phyloP scores from a whole-genome alignment of 1,139 yeast species.

The Eremothecium gossypii region DNA sequence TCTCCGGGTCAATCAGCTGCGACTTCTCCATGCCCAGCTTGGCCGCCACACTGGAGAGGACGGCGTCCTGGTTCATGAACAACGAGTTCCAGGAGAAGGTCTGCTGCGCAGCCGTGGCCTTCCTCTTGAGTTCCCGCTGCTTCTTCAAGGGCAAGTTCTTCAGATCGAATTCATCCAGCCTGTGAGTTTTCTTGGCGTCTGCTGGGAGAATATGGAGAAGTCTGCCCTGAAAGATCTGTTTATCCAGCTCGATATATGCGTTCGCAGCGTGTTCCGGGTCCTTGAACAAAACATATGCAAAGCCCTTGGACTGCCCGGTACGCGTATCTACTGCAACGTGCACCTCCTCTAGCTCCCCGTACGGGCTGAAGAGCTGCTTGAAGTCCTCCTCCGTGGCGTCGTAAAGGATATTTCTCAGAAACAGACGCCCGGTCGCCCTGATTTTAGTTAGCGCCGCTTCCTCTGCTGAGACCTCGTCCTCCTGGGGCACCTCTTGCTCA shows the following conservation, averaged over 20 bases:
- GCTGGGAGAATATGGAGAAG: slow-evolving; percentile 84
- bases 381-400: slow-evolving; percentile 77
- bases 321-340: slow-evolving; percentile 88
- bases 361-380: slow-evolving; percentile 35
- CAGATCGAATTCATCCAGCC: slow-evolving; percentile 80
- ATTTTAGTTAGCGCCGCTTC: slow-evolving; percentile 46
- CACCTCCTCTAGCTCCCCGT: slow-evolving; percentile 62
- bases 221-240: slow-evolving; percentile 90
- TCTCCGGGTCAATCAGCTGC: slow-evolving; percentile 79
- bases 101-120: slow-evolving; percentile 72
- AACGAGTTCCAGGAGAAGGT: slow-evolving; percentile 95
- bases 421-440: slow-evolving; percentile 66
- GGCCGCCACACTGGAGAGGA: slow-evolving; percentile 78
- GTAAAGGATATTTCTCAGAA: slow-evolving; percentile 78
- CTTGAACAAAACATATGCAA: slow-evolving; percentile 71
- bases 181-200: slow-evolving; percentile 66
- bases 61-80: slow-evolving; percentile 86
- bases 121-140: slow-evolving; percentile 75
- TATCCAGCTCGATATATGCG: slow-evolving; percentile 70
- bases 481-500: slow-evolving; percentile 9
- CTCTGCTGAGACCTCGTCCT: slow-evolving; percentile 31
- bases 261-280: slow-evolving; percentile 60
- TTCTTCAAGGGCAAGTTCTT: slow-evolving; percentile 87
- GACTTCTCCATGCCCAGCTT: slow-evolving; percentile 77
- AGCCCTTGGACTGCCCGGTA: slow-evolving; percentile 87